Base-by-base conservation (phyloP, 106 monocot species). In the Alisma plantagoaquatica region DNA sequence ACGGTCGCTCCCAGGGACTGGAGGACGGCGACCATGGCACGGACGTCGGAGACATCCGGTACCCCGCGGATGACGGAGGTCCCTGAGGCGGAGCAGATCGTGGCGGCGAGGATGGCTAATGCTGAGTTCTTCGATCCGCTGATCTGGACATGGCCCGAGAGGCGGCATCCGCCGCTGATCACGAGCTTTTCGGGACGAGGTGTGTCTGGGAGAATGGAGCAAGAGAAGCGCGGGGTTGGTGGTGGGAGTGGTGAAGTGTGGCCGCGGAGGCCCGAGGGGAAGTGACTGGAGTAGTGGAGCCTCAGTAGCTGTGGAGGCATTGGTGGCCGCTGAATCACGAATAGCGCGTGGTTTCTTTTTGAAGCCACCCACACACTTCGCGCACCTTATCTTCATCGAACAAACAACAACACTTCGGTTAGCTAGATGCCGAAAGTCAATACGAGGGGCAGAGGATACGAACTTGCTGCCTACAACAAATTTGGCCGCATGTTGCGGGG, bases 81-180 rank as follows among this genome's bases (percentile, higher is more conserved):
- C 31, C 78, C 73, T 14, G 27, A 18, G 64, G 72, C 56, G 64
- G 67, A 78, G 63, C 78, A 78, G 16, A 78, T 59, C 19, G 78
- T 31, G 2, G 59, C 73, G 27, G 78, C 78, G 59, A 78, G 73
- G 54, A 78, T 17, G 21, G 73, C 78, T 11, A 78, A 65, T 44
- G 78, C 53, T 47, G 73, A 53, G 73, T 78, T 78, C 73, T 78
- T 78, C 25, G 78, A 78, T 23, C 78, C 73, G 59, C 64, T 60
- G 60, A 78, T 55, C 24, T 21, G 4, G 26, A 61, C 73, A 45
- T 73, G 78, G 45, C 73, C 78, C 43, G 78, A 69, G 50, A 78
- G 64, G n/a, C 19, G 64, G 29, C 48, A 60, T 20, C 64, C 59
- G 8, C 78, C 73, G 50, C 54, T 22, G 49, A 78, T 60, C 32